A percentile compares a stretch with the other conserved stretches of the same genome.
These are phyloP conservation scores for Aspergillus quadricinctus DNA, from an alignment of 2,329 filamentous ascomycete species.

Conservation along the genomic window DNA sequence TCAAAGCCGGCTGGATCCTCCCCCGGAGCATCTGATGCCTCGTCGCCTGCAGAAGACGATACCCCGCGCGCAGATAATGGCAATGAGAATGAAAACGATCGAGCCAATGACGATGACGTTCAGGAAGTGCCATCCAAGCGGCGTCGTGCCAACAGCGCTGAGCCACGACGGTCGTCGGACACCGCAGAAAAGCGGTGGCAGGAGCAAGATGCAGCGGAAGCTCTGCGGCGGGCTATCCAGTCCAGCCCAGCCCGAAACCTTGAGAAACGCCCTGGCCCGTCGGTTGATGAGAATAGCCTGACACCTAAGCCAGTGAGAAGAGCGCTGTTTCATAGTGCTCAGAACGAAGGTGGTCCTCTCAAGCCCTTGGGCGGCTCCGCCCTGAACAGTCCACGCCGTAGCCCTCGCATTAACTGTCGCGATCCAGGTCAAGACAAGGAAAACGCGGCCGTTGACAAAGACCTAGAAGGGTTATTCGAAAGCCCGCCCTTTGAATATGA, in stretches of 20 bases:
- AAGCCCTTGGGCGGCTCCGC: conserved; percentile 34
- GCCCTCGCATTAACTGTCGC: conserved; percentile 33
- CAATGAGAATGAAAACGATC: conserved; percentile 20
- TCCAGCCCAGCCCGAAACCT: conserved; percentile 56
- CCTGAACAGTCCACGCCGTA: conserved; percentile 48
- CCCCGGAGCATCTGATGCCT: conserved; percentile 34
- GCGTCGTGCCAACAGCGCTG: conserved; percentile 46
- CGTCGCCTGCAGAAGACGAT: conserved; percentile 34
- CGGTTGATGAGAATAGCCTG: conserved; percentile 46
- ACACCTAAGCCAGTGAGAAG: conserved; percentile 53
- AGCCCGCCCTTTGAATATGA: conserved; percentile 50
- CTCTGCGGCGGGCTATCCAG: conserved; percentile 53
- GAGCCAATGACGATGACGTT: conserved; percentile 26
- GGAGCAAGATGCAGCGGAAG: conserved; percentile 40
- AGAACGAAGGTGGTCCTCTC: conserved; percentile 30
- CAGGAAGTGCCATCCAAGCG: conserved; percentile 35
- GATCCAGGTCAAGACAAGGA: conserved; percentile 53
- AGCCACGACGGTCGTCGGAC: conserved; percentile 37
- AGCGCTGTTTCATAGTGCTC: conserved; percentile 40
- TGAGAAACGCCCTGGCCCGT: conserved; percentile 37
- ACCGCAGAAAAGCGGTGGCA: conserved; percentile 31
- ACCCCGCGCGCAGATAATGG: conserved; percentile 33
- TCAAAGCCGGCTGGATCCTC: conserved; percentile 34
- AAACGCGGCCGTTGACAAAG: conserved; percentile 47
- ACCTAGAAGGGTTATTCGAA: conserved; percentile 64